Percentiles rank a stretch among this genome's conserved stretches.
Evolutionary conservation across 2,329 filamentous ascomycete species (phyloP).

Genomic region (Fusarium cyanostomum): DNA sequence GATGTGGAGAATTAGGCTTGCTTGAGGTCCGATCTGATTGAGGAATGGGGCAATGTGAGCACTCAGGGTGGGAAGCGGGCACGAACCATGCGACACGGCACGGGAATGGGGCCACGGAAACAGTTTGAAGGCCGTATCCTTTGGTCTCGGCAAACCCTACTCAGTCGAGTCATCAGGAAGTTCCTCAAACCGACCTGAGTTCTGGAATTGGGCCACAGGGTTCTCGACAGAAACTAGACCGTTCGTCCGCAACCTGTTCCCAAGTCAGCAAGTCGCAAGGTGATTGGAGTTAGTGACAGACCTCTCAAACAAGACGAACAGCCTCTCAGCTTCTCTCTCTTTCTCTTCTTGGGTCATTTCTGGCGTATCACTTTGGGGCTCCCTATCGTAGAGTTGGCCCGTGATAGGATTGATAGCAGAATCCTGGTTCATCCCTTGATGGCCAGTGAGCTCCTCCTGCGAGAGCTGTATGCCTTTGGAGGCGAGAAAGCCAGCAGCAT

Average conservation of each 20-base stretch:
- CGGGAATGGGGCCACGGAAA: no score
- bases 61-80: no score
- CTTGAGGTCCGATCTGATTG: no score
- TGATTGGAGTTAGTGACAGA: not conserved
- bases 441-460: not conserved
- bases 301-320: not conserved
- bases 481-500: not conserved
- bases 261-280: not conserved
- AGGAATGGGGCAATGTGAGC: no score
- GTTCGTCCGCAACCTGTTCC: not conserved
- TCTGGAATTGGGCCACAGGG: not conserved
- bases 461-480: not conserved
- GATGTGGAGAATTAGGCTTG: no score
- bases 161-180: not conserved
- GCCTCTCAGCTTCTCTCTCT: constrained; percentile 1
- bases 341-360: constrained; percentile 1
- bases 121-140: no score
- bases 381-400: not conserved
- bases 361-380: not conserved
- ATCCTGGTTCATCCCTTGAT: not conserved
- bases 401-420: not conserved
- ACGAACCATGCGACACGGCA: no score
- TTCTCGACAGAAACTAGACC: not conserved
- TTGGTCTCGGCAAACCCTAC: no score
- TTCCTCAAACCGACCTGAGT: not conserved